phyloP scores from a whole-genome alignment of 2,329 filamentous ascomycete species.

The Hypoxylon sp. region DNA sequence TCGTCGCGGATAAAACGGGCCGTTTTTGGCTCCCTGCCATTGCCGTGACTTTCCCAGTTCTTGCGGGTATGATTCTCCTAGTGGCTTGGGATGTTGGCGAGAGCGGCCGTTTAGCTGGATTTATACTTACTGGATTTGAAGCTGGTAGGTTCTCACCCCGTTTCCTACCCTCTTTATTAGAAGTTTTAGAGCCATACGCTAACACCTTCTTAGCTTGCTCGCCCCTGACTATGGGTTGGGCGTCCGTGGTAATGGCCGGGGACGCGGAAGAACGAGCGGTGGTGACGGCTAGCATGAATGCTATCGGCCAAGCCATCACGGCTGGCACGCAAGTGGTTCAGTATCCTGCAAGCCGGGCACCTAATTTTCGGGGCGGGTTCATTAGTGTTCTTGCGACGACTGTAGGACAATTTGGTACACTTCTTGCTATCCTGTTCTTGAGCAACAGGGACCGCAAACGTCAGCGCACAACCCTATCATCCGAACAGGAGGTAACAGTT shows the following conservation, averaged over 20 bases:
- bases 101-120: constrained; percentile 56
- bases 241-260: constrained; percentile 56
- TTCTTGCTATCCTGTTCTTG: constrained; percentile 48
- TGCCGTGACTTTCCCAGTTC: constrained; percentile 54
- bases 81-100: constrained; percentile 58
- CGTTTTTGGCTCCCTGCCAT: constrained; percentile 57
- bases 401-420: constrained; percentile 53
- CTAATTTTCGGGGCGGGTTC: constrained; percentile 54
- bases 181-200: too few relatives aligned
- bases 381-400: constrained; percentile 54
- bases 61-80: constrained; percentile 55
- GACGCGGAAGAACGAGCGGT: constrained; percentile 60
- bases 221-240: constrained; percentile 59
- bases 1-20: constrained; percentile 54
- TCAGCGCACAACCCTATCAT: not conserved
- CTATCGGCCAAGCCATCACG: constrained; percentile 60
- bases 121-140: constrained; percentile 58
- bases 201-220: constrained; percentile 32
- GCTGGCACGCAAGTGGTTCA: constrained; percentile 59
- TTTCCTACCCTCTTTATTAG: not conserved
- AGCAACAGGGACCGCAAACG: constrained; percentile 29
- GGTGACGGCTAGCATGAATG: constrained; percentile 61
- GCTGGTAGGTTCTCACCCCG: constrained; percentile 52
- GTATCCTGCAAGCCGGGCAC: constrained; percentile 57
- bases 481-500: constrained; percentile 7